Conservation (phyloP, 805 yeast species). For the Nakazawaea sp. region DNA sequence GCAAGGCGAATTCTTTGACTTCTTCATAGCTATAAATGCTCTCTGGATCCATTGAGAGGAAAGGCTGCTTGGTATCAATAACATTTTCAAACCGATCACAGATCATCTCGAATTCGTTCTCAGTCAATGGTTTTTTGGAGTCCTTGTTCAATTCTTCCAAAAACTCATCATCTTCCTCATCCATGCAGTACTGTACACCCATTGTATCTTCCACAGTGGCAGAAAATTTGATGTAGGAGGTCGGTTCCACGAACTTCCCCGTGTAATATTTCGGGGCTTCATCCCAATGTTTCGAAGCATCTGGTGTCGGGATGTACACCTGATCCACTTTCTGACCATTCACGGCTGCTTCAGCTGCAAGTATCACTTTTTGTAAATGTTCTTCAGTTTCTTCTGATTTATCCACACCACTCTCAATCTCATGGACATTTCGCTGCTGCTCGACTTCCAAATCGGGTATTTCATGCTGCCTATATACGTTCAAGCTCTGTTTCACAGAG, state of each 20-base stretch:
- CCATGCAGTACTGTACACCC: slow-evolving; percentile 84
- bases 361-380: slow-evolving; percentile 87
- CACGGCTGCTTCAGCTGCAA: slow-evolving; percentile 66
- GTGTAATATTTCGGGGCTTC: slow-evolving; percentile 70
- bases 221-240: slow-evolving; percentile 76
- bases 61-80: slow-evolving; percentile 81
- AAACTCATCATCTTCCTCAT: slow-evolving; percentile 78
- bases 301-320: slow-evolving; percentile 93
- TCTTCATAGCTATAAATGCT: slow-evolving; percentile 69
- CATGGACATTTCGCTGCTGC: slow-evolving; percentile 80
- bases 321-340: slow-evolving; percentile 43
- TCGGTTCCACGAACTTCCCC: slow-evolving; percentile 64
- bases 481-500: slow-evolving; percentile 81
- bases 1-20: slow-evolving; percentile 43
- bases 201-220: slow-evolving; percentile 95
- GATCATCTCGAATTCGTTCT: slow-evolving; percentile 80
- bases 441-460: slow-evolving; percentile 74
- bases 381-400: slow-evolving; percentile 96
- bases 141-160: slow-evolving; percentile 36
- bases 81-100: slow-evolving; percentile 68
- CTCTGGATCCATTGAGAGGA: slow-evolving; percentile 74
- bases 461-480: slow-evolving; percentile 70
- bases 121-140: slow-evolving; percentile 40
- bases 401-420: slow-evolving; percentile 96
- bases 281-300: slow-evolving; percentile 78